Percentiles rank a stretch among this genome's conserved stretches.
Conservation (phyloP, 495 filamentous ascomycete species). For the Lasiosphaeriaceae sp. region DNA sequence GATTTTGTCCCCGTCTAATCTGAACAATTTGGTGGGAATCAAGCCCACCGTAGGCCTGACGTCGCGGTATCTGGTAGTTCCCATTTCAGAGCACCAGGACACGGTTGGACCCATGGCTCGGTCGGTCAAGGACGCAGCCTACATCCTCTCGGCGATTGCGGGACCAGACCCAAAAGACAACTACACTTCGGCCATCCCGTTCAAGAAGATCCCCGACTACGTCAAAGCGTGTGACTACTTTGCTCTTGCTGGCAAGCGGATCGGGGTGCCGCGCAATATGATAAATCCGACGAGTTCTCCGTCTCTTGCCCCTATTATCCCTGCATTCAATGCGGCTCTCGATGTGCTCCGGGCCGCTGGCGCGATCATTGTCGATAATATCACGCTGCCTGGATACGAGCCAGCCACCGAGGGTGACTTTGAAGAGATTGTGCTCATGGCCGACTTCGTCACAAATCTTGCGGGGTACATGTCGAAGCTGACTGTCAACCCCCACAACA, state of each 20-base stretch:
- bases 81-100: constrained; percentile 59
- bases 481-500: constrained; percentile 42
- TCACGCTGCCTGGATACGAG: constrained; percentile 5
- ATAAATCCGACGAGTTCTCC: constrained; percentile 12
- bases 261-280: constrained; percentile 51
- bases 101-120: constrained; percentile 63
- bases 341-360: constrained; percentile 32
- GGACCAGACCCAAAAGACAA: constrained; percentile 49
- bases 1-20: constrained; percentile 35
- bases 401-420: not conserved
- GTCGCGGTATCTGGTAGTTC: constrained; percentile 57
- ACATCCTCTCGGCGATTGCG: constrained; percentile 60
- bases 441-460: constrained; percentile 45
- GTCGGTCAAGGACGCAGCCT: constrained; percentile 63
- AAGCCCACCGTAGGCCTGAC: constrained; percentile 68
- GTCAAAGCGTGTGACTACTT: constrained; percentile 42
- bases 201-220: constrained; percentile 40
- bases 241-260: constrained; percentile 61
- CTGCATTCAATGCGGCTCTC: constrained; percentile 22
- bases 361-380: constrained; percentile 28
- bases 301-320: constrained; percentile 2
- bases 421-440: constrained; percentile 8
- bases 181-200: constrained; percentile 42
- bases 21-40: constrained; percentile 50
- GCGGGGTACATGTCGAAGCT: constrained; percentile 45